These are phyloP conservation scores for Cucurbitaria berberidis DNA, from an alignment of 2,329 filamentous ascomycete species.

Conservation along the genomic window DNA sequence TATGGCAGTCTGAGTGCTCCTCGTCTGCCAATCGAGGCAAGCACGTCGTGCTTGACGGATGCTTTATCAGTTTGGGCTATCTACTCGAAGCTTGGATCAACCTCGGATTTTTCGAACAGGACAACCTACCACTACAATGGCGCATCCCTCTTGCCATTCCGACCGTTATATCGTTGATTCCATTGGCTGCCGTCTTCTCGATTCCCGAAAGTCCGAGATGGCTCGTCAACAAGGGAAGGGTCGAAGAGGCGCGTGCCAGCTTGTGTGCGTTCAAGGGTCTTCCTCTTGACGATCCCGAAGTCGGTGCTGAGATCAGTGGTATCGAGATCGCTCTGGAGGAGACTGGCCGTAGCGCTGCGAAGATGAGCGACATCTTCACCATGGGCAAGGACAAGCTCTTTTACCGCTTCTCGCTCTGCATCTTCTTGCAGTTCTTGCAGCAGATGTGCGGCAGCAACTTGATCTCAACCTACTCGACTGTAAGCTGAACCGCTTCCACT, in stretches of 20 bases:
- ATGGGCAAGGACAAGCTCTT: conserved; percentile 70
- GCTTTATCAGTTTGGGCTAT: conserved; percentile 56
- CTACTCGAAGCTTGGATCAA: conserved; percentile 57
- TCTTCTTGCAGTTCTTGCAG: conserved; percentile 59
- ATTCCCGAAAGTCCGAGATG: conserved; percentile 74
- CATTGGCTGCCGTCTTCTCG: conserved; percentile 66
- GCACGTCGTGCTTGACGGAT: conserved; percentile 53
- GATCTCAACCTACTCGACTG: conserved; percentile 57
- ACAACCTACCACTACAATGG: conserved; percentile 66
- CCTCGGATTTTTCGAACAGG: conserved; percentile 63
- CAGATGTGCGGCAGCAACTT: conserved; percentile 59
- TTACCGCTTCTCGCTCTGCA: conserved; percentile 60
- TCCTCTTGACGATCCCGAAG: conserved; percentile 55
- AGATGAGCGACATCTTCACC: conserved; percentile 60
- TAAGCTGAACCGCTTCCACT: conserved; percentile 35
- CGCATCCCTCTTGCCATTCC: conserved; percentile 72
- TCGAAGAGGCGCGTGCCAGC: conserved; percentile 65
- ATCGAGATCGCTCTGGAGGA: conserved; percentile 57
- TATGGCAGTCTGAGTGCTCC: conserved; percentile 55
- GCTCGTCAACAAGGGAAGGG: conserved; percentile 69
- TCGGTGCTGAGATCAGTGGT: conserved; percentile 69
- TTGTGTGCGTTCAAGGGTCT: conserved; percentile 52
- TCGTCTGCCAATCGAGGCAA: conserved; percentile 49
- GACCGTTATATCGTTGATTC: conserved; percentile 60
- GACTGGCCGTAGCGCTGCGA: conserved; percentile 66